Conservation (phyloP, 495 filamentous ascomycete genomes). For the Recurvomyces mirabilis region DNA sequence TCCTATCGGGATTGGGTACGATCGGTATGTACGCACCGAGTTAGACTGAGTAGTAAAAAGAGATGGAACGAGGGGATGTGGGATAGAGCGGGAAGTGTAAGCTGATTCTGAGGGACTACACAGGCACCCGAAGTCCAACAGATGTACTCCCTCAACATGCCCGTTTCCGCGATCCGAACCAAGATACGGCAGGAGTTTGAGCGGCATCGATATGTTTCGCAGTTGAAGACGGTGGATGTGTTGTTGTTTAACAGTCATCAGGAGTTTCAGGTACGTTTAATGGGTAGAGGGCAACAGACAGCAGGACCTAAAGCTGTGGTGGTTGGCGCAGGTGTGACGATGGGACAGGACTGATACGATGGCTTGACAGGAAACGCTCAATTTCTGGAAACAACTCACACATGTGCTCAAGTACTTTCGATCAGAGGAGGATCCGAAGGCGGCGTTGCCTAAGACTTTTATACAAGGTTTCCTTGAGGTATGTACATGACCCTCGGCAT, state of each 20-base stretch:
- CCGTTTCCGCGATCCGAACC: slow-evolving; percentile 77
- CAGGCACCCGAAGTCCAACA: slow-evolving; percentile 92
- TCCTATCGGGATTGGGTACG: slow-evolving; percentile 91
- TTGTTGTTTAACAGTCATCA: slow-evolving; percentile 74
- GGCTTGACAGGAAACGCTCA: slow-evolving; percentile 72
- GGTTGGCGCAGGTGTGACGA: neutral
- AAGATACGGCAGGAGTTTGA: slow-evolving; percentile 97
- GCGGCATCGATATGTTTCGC: slow-evolving; percentile 82
- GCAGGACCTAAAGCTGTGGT: neutral
- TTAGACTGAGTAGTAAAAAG: too few relatives aligned
- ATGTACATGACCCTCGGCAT: slow-evolving; percentile 13
- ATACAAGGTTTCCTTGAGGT: slow-evolving; percentile 89
- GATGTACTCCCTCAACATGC: slow-evolving; percentile 87
- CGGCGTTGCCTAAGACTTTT: slow-evolving; percentile 72
- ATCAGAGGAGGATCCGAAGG: slow-evolving; percentile 70
- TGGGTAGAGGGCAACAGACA: neutral
- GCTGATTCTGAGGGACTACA: neutral
- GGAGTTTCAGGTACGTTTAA: slow-evolving; percentile 63
- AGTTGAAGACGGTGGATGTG: slow-evolving; percentile 77
- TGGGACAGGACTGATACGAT: neutral
- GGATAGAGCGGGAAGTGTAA: neutral
- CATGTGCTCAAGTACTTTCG: slow-evolving; percentile 97
- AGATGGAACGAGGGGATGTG: neutral
- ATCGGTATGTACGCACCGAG: slow-evolving; percentile 51
- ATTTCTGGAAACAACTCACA: slow-evolving; percentile 96